Conservation (phyloP, 2,329 filamentous ascomycete genomes). For the Sclerotinia borealis region DNA sequence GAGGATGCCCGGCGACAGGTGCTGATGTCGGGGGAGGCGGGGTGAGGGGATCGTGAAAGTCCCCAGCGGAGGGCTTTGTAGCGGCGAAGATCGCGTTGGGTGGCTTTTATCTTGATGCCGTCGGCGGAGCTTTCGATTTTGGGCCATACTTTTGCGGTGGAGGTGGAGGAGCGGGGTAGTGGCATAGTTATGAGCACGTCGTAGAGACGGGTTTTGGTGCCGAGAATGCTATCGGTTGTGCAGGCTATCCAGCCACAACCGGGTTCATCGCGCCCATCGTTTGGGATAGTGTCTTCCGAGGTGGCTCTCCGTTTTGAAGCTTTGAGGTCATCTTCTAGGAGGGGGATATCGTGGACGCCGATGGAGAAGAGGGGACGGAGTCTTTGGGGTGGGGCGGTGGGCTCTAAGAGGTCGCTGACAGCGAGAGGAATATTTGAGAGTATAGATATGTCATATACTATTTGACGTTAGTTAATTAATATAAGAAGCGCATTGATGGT, state of each 20-base stretch:
- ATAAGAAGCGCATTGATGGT: not conserved
- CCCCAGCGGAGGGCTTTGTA: slow-evolving; percentile 64
- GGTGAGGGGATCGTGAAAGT: slow-evolving; percentile 40
- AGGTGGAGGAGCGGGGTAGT: slow-evolving; percentile 50
- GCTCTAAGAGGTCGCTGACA: slow-evolving; percentile 62
- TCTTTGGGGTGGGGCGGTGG: slow-evolving; percentile 55
- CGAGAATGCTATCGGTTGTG: slow-evolving; percentile 89
- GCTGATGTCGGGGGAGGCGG: slow-evolving; percentile 15
- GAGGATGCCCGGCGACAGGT: slow-evolving; percentile 13
- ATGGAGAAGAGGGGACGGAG: slow-evolving; percentile 85
- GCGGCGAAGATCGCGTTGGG: slow-evolving; percentile 80
- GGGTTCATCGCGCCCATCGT: slow-evolving; percentile 39
- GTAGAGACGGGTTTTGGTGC: slow-evolving; percentile 79
- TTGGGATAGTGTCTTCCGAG: slow-evolving; percentile 28
- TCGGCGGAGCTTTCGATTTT: slow-evolving; percentile 58
- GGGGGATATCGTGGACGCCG: slow-evolving; percentile 86
- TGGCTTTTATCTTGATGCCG: slow-evolving; percentile 68
- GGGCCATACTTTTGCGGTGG: slow-evolving; percentile 64
- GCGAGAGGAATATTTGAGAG: slow-evolving; percentile 80
- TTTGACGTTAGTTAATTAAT: slow-evolving; percentile 16
- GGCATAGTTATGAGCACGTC: slow-evolving; percentile 85
- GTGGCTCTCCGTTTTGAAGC: slow-evolving; percentile 35
- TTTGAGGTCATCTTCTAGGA: slow-evolving; percentile 59
- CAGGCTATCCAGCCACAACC: slow-evolving; percentile 82
- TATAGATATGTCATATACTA: slow-evolving; percentile 92